These are phyloP conservation scores for Cystobasidium sp. DNA, from an alignment of 1,284 basidiomycete genomes.

Conservation along the genomic window DNA sequence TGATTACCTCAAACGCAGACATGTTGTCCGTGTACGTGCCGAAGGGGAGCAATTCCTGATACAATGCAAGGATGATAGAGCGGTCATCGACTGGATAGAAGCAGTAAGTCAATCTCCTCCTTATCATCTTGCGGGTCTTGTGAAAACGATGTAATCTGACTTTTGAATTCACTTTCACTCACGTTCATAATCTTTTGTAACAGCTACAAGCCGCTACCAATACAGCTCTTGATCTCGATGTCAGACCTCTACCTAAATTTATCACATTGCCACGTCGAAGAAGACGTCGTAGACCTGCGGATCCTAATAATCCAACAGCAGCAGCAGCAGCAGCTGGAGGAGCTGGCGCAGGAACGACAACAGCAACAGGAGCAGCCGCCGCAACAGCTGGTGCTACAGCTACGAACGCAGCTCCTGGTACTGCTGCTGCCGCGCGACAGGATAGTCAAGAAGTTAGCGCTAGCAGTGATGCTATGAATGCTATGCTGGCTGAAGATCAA, in stretches of 20 bases:
- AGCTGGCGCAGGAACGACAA: constrained; percentile 51
- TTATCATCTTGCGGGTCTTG: constrained; percentile 23
- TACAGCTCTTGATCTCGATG: constrained; percentile 87
- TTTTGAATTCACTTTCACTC: constrained; percentile 3
- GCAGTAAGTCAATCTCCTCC: constrained; percentile 60
- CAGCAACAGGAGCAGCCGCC: constrained; percentile 54
- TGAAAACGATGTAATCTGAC: neutral
- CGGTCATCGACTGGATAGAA: constrained; percentile 96
- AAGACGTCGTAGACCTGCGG: constrained; percentile 55
- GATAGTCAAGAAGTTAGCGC: constrained; percentile 56
- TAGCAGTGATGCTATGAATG: constrained; percentile 55
- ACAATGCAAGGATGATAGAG: constrained; percentile 81
- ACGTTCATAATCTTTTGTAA: constrained; percentile 39
- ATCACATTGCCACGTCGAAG: constrained; percentile 61
- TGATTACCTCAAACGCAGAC: constrained; percentile 90
- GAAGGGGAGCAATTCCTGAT: constrained; percentile 97
- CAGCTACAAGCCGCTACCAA: constrained; percentile 92
- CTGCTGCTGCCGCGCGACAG: constrained; percentile 54
- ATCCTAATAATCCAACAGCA: constrained; percentile 30
- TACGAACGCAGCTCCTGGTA: constrained; percentile 53
- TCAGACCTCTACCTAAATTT: constrained; percentile 82
- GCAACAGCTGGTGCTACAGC: constrained; percentile 47
- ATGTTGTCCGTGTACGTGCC: constrained; percentile 89
- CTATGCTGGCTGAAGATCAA: constrained; percentile 54
- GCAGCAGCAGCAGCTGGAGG: constrained; percentile 50